Conservation (phyloP, 495 filamentous ascomycete genomes). For the Trichoderma virens region DNA sequence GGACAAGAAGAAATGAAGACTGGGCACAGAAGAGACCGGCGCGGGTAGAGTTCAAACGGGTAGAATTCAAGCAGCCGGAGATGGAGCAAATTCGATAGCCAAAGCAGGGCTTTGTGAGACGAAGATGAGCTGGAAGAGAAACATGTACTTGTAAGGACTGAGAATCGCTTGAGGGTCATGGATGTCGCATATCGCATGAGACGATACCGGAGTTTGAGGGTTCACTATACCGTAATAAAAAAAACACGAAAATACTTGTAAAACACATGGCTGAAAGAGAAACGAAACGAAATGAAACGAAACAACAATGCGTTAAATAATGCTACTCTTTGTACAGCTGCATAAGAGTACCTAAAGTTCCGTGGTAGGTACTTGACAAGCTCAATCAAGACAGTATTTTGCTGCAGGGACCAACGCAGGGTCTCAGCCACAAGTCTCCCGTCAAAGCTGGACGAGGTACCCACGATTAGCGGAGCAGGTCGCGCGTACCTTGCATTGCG, state of each 20-base stretch:
- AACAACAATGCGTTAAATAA: too few species aligned
- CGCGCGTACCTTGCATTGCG: conserved; percentile 1
- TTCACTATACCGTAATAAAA: neutral
- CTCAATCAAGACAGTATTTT: too few species aligned
- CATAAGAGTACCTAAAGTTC: neutral
- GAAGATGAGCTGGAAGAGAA: neutral
- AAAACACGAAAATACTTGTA: neutral
- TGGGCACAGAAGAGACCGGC: neutral
- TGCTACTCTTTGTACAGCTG: neutral
- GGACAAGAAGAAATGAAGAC: conserved; percentile 3
- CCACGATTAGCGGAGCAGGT: neutral
- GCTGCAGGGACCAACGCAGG: neutral
- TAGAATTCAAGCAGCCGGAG: conserved; percentile 14
- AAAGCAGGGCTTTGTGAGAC: neutral
- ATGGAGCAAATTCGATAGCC: conserved; percentile 18
- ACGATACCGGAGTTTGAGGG: conserved; percentile 3
- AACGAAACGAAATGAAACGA: neutral
- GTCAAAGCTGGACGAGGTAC: neutral
- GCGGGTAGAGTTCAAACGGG: conserved; percentile 7
- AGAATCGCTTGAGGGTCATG: neutral
- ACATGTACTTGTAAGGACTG: neutral
- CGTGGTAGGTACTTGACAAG: too few species aligned
- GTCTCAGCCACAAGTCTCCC: neutral
- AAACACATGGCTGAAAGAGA: neutral
- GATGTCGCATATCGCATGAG: neutral